Evolutionary conservation across 2,329 filamentous ascomycete species (phyloP).

Genomic region (Apiospora rasikravindrae): DNA sequence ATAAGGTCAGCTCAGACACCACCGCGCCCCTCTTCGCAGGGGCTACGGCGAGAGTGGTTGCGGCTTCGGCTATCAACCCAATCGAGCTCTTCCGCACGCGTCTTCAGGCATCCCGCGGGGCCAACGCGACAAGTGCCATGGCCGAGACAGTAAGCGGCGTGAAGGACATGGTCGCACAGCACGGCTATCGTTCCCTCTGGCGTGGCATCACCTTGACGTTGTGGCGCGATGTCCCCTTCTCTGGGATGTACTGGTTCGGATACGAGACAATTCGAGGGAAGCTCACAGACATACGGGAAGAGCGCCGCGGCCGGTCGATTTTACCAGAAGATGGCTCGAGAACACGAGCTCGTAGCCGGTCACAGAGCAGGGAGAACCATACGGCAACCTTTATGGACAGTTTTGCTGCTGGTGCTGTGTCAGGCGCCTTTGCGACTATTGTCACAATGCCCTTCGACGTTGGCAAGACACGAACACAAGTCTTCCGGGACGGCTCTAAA

Average conservation of each 20-base stretch:
- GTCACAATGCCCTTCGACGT: slow-evolving; percentile 96
- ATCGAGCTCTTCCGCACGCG: slow-evolving; percentile 94
- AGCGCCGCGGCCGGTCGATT: slow-evolving; percentile 48
- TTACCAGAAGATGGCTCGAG: slow-evolving; percentile 42
- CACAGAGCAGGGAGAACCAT: slow-evolving; percentile 72
- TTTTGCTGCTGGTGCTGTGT: slow-evolving; percentile 83
- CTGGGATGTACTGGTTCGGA: slow-evolving; percentile 96
- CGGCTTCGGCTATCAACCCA: slow-evolving; percentile 83
- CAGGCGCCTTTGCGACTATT: slow-evolving; percentile 84
- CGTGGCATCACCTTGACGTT: slow-evolving; percentile 87
- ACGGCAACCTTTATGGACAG: slow-evolving; percentile 83
- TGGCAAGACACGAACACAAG: slow-evolving; percentile 92
- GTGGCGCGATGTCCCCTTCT: slow-evolving; percentile 97
- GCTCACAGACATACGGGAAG: slow-evolving; percentile 72
- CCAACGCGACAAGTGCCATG: slow-evolving; percentile 71
- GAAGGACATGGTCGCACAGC: slow-evolving; percentile 75
- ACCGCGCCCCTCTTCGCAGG: slow-evolving; percentile 84
- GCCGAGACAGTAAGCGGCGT: slow-evolving; percentile 78
- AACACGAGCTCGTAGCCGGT: slow-evolving; percentile 54
- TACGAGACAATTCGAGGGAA: slow-evolving; percentile 83
- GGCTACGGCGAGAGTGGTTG: slow-evolving; percentile 75
- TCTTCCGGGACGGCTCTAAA: slow-evolving; percentile 64
- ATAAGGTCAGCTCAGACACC: slow-evolving; percentile 64
- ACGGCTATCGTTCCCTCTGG: slow-evolving; percentile 87
- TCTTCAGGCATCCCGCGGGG: slow-evolving; percentile 76